Base-by-base conservation (phyloP, 2,329 filamentous ascomycete genomes). In the Exophiala sp. region DNA sequence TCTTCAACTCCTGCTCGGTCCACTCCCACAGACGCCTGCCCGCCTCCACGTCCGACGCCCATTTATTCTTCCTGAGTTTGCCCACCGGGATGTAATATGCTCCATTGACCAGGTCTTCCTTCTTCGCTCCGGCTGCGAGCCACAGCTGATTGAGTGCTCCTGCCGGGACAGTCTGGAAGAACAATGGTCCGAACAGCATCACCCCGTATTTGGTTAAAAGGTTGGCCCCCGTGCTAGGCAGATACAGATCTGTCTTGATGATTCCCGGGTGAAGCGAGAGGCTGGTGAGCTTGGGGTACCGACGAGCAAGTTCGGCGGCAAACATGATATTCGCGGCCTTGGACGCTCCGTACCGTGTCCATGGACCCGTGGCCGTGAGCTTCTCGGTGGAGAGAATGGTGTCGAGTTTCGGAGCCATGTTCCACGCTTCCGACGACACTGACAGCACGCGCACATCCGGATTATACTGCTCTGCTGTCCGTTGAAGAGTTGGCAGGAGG, bases 261-360 rank as follows among this genome's bases (percentile, higher is more conserved):
- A 70, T 61, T 1, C 76, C 76, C 0, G 76, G 76, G 47, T 79
- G 76, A 1, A 79, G 58, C 0, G 72, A 68, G 8, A 78, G 66
- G 18, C 69, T 68, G 18, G 65, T 67, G 32, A 60, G 41, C 14
- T 66, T 56, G 0, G 72, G 72, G 46, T 72, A 66, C 1, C 70
- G 68, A 5, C 70, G 66, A 2, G 71, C 71, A 3, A 78, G 56
- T 54, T 75, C 71, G 0, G 66, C 59, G 2, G 73, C 72, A 40
- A 72, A 72, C 3, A 75, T 60, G 22, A 76, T 68, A 45, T 74
- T 76, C 2, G 73, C 75, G 0, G 73, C 67, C 58, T 78, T 79
- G 51, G 70, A 73, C n/a, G 73, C 70, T 7, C 67, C 72, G 56
- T 79, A 80, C 1, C 73, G 72, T 2, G 64, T 61, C 66, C 70